Evolutionary conservation across 108 stramenopile species (phyloP).

Genomic region (Aureococcus anophagefferens): DNA sequence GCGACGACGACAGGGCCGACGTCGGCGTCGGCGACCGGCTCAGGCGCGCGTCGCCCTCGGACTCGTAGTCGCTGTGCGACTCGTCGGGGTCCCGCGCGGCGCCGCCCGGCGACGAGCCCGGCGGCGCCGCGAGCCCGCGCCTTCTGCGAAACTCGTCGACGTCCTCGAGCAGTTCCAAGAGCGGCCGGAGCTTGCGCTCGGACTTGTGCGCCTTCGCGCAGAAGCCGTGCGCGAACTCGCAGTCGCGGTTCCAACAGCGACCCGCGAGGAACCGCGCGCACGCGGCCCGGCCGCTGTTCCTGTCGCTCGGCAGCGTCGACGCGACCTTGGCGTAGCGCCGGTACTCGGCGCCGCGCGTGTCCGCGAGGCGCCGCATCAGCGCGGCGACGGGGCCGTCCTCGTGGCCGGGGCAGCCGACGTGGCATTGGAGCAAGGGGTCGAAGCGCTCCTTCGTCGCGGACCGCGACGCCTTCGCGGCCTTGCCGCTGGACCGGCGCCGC

Average conservation of each 20-base stretch:
- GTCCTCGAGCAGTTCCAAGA: neutral
- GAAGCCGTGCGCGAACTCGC: neutral
- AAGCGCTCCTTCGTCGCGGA: no score
- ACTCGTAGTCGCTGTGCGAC: no score
- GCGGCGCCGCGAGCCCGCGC: no score
- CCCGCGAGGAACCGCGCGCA: neutral
- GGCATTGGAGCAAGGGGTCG: neutral
- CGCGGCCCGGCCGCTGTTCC: neutral
- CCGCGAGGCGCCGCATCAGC: neutral
- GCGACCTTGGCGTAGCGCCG: neutral
- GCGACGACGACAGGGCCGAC: neutral
- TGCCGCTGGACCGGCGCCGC: no score
- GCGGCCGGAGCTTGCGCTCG: neutral
- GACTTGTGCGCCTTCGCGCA: neutral
- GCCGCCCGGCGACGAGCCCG: no score
- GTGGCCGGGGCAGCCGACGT: neutral
- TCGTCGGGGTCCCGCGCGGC: no score
- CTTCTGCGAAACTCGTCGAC: neutral
- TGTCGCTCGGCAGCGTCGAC: neutral
- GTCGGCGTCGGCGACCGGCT: no score
- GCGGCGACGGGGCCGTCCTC: neutral
- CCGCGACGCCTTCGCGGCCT: no score
- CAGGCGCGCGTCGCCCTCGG: no score
- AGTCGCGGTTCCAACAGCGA: neutral
- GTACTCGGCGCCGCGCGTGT: neutral